Evolutionary conservation across 148 eudicot species (phyloP), one percentile per base, ranked within the genome.

Genomic region (Camellia sinensis): DNA sequence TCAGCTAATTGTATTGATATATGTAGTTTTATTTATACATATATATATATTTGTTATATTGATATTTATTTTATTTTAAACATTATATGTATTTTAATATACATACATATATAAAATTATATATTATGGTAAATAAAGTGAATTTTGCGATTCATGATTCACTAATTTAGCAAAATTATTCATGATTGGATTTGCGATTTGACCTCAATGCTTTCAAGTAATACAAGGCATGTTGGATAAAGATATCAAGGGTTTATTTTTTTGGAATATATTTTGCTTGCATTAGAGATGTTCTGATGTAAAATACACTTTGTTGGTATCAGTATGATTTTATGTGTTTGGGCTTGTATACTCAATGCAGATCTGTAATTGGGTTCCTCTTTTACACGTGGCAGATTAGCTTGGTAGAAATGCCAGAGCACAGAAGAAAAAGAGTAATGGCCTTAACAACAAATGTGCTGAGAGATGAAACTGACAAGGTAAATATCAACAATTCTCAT

Each of bases 381-480:
- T 6, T 71, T 81, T 81, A 74, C 48, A 77, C 63, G 61, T 83
- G 79, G 86, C 95, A 96, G 99, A 91, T 92, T 79, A 93, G 98
- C 86, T 94, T 96, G 85, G 21, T 96, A 77, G 95, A 93, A 79
- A 82, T 88, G 85, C 91, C 98, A 7, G 95, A 90, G 83, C 88
- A 92, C 78, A 88, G 37, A 81, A 87, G 82, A 82, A 92, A 86
- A 74, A 85, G 79, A 75, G 81, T 86, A 85, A 85, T 81, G 86
- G 77, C 83, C 84, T 83, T 91, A 82, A 83, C 99, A 17, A 86
- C 97, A 79, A 92, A 90, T 88, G 84, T 93, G 71, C 77, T 96
- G 92, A 88, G 95, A 84, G 99, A 93, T 86, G 92, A 91, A 70
- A 91, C 83, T 82, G 99, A 96, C 81, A 93, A 92, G 98, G 99